Evolutionary conservation across 371 early-diverging fungal genomes (phyloP).

Genomic region (Syncephalastrum monosporum): DNA sequence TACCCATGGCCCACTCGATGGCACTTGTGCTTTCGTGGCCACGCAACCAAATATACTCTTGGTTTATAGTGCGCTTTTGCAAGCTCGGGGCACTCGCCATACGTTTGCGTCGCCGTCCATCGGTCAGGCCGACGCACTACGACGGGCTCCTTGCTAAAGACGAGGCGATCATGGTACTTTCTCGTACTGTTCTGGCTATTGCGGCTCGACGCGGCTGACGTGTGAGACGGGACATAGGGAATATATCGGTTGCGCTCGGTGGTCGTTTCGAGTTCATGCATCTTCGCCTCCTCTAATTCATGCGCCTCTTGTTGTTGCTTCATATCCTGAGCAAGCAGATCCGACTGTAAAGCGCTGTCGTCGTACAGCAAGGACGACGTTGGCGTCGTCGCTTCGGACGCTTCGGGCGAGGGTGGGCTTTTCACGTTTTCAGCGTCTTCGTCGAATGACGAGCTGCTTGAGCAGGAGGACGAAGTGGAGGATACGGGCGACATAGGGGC

Average conservation of each 20-base stretch:
- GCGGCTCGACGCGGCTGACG: background rate
- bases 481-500: background rate
- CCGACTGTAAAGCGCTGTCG: background rate
- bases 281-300: conserved; percentile 13
- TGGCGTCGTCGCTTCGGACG: no score
- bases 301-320: conserved; percentile 11
- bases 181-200: background rate
- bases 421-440: no score
- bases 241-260: conserved; percentile 40
- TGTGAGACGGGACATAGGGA: conserved; percentile 23
- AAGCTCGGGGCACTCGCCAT: conserved; percentile 19
- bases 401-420: no score
- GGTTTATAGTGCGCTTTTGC: conserved; percentile 6
- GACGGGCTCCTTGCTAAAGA: conserved; percentile 25
- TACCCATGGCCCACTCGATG: conserved; percentile 59
- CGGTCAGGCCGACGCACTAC: conserved; percentile 16
- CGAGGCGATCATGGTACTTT: conserved; percentile 11
- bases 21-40: conserved; percentile 41
- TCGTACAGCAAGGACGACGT: no score
- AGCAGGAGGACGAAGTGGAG: background rate
- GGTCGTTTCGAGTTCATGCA: conserved; percentile 9
- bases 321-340: conserved; percentile 14
- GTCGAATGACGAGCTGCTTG: no score
- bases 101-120: conserved; percentile 22
- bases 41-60: conserved; percentile 37